These are phyloP conservation scores for Cubamyces lactineus DNA, from an alignment of 768 basidiomycete genomes.

Conservation along the genomic window DNA sequence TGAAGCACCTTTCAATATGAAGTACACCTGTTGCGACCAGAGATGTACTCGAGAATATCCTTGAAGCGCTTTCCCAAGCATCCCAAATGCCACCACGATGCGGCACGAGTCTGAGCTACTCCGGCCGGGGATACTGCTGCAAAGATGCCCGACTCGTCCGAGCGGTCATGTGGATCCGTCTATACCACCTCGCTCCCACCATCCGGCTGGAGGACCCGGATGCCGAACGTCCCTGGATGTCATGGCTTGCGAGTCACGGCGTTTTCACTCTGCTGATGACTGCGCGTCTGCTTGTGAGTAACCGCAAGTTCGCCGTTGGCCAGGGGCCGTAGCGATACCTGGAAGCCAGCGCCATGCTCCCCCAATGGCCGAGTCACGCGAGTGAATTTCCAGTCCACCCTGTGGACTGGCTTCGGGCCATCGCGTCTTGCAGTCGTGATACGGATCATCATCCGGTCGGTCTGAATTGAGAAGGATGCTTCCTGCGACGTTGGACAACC, in stretches of 20 bases:
- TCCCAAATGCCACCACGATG: too few relatives aligned
- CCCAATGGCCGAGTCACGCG: constrained; percentile 10
- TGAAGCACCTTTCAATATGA: too few relatives aligned
- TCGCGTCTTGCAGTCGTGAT: constrained; percentile 1
- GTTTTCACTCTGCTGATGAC: background rate
- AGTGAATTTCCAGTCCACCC: background rate
- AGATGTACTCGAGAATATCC: too few relatives aligned
- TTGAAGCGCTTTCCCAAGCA: too few relatives aligned
- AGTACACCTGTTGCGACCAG: too few relatives aligned
- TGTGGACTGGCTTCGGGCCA: background rate
- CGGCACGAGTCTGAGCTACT: too few relatives aligned
- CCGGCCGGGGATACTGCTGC: too few relatives aligned
- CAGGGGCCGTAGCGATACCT: background rate
- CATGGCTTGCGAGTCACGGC: background rate
- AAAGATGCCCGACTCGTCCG: too few relatives aligned
- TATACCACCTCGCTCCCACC: constrained; percentile 3
- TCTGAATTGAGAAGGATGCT: background rate
- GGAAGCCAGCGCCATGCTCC: constrained; percentile 2
- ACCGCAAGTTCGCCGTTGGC: constrained; percentile 4
- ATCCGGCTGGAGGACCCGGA: constrained; percentile 12
- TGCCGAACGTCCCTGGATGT: constrained; percentile 11
- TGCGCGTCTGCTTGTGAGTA: background rate
- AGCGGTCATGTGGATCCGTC: constrained; percentile 13
- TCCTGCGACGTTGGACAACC: background rate
- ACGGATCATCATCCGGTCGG: constrained; percentile 16